Evolutionary conservation across 805 yeast species (phyloP), one percentile per base, ranked within the genome.

Genomic region (Candida schatavii): DNA sequence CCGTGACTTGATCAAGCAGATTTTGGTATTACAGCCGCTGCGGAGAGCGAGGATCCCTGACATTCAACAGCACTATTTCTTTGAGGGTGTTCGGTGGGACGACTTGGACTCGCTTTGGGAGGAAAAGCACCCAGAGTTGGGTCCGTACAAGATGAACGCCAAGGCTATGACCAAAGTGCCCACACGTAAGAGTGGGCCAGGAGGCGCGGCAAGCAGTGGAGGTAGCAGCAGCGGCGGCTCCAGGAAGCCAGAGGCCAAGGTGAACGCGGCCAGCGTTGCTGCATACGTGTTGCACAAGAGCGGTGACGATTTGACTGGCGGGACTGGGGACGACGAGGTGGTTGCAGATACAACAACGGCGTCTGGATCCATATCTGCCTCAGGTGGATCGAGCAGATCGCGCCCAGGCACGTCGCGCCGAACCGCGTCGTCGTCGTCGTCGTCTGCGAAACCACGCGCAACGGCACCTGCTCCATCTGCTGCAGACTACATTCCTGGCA

Each of bases 81-180:
- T 90, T 53, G 69, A 71, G 29, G 72, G 68, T 9, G 61, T 84
- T 5, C 75, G 87, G 50, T 91, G 96, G 85, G 54, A 62, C 15
- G 79, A 85, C 48, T 77, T 77, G 46, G 74, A 76, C 33, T 63
- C 64, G 39, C 75, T 91, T 10, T 90, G 97, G 97, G 72, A 74
- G 34, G 55, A 69, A 1, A 68, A 71, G 15, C 81, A 84, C 2
- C 93, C 93, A 0, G 82, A 74, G 48, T 59, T 83, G 17, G 78
- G 83, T 1, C 88, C 91, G 0, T 86, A 83, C 54, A 84, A 83
- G 45, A 72, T 86, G 61, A 76, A 77, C 40, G 93, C 93, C 0
- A 80, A 81, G 54, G 78, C 91, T 1, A 85, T 86, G 93, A 77
- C 81, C 64, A 83, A 86, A 27, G 70, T 85, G 29, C 89, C 91